Evolutionary conservation across 169 alveolate genomes (phyloP).

Genomic region (Cryptosporidium felis): DNA sequence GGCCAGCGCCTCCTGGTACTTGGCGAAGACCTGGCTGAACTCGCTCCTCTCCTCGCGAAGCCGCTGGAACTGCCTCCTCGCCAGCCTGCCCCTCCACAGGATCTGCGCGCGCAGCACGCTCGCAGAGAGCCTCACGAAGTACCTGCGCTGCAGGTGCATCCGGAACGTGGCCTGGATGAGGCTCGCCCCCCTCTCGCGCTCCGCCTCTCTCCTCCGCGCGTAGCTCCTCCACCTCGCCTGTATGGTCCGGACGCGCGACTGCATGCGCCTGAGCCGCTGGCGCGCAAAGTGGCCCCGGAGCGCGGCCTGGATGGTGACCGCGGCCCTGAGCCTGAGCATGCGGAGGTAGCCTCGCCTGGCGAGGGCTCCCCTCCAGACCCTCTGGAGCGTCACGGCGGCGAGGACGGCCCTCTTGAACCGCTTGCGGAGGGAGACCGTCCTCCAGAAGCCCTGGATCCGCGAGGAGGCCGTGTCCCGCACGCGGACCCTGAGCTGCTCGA

Average conservation of each 20-base stretch:
- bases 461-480: slow-evolving; percentile 73
- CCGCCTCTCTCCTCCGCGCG: slow-evolving; percentile 28
- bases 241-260: slow-evolving; percentile 21
- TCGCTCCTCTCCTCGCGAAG: slow-evolving; percentile 82
- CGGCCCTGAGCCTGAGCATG: slow-evolving; percentile 34
- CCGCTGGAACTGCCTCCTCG: slow-evolving; percentile 78
- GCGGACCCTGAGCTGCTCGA: slow-evolving; percentile 37
- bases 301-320: slow-evolving; percentile 29
- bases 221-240: slow-evolving; percentile 45
- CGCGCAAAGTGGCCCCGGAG: slow-evolving; percentile 44
- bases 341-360: slow-evolving; percentile 5
- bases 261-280: slow-evolving; percentile 5
- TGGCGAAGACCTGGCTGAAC: slow-evolving; percentile 70
- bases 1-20: slow-evolving; percentile 77
- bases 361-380: slow-evolving; percentile 49
- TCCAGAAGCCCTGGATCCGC: slow-evolving; percentile 73
- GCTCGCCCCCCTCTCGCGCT: slow-evolving; percentile 76
- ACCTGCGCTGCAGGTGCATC: slow-evolving; percentile 72
- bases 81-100: slow-evolving; percentile 80
- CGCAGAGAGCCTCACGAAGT: slow-evolving; percentile 71
- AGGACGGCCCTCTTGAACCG: not conserved
- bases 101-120: slow-evolving; percentile 79
- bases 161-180: slow-evolving; percentile 81
- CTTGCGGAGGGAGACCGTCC: slow-evolving; percentile 3
- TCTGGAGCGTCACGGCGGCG: slow-evolving; percentile 18